These are phyloP conservation scores for Monilinia fructicola DNA, from an alignment of 2,329 filamentous ascomycete species.

Conservation along the genomic window DNA sequence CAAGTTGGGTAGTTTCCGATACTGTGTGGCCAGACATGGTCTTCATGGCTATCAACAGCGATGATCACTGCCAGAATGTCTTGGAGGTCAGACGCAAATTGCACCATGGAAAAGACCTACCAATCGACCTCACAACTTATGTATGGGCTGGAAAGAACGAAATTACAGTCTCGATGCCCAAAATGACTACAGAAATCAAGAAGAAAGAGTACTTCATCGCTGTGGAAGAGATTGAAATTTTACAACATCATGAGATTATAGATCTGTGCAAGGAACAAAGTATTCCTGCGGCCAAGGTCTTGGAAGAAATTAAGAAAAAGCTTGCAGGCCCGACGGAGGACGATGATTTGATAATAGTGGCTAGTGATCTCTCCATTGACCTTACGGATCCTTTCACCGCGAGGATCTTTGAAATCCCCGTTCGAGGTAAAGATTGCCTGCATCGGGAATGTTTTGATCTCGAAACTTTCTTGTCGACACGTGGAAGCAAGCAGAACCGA, in stretches of 20 bases:
- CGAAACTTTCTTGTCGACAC: conserved; percentile 72
- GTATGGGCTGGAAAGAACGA: conserved; percentile 31
- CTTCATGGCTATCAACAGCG: conserved; percentile 66
- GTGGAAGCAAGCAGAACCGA: conserved; percentile 49
- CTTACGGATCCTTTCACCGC: conserved; percentile 67
- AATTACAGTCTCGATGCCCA: conserved; percentile 33
- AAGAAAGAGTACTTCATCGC: conserved; percentile 59
- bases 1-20: conserved; percentile 62
- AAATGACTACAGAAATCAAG: conserved; percentile 39
- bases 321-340: conserved; percentile 44
- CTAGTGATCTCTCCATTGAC: conserved; percentile 59
- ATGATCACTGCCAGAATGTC: conserved; percentile 38
- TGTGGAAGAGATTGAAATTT: conserved; percentile 66
- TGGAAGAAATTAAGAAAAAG: conserved; percentile 55
- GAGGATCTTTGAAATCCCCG: conserved; percentile 66
- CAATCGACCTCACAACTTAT: conserved; percentile 68
- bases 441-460: conserved; percentile 93
- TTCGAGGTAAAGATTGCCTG: conserved; percentile 65
- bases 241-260: conserved; percentile 48
- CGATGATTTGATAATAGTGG: conserved; percentile 59
- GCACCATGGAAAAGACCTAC: conserved; percentile 73
- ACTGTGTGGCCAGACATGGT: conserved; percentile 70
- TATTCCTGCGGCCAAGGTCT: conserved; percentile 51
- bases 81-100: conserved; percentile 63
- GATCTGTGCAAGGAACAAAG: conserved; percentile 43